Percentiles rank a stretch among this genome's conserved stretches.
These are phyloP conservation scores for Radiomyces spectabilis DNA, from an alignment of 192 early-diverging fungal species.

Conservation along the genomic window DNA sequence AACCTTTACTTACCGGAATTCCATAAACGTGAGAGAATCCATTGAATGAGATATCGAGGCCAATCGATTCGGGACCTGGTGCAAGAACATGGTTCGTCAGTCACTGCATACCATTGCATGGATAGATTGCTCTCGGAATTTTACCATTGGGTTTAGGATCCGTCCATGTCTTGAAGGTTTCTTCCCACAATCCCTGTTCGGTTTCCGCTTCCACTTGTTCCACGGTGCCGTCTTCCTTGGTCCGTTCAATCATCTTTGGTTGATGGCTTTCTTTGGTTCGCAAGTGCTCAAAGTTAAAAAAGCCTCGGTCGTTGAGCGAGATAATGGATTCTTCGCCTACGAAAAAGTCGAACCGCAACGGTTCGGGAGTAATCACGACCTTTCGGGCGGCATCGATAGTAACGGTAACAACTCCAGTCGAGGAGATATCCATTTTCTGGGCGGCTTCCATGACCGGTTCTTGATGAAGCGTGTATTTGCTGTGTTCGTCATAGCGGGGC, in stretches of 20 bases:
- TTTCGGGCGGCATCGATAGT: constrained; percentile 32
- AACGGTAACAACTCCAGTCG: constrained; percentile 25
- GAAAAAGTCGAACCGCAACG: constrained; percentile 55
- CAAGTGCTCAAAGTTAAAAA: constrained; percentile 81
- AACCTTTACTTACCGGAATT: constrained; percentile 59
- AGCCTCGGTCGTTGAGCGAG: constrained; percentile 74
- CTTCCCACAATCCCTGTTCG: constrained; percentile 67
- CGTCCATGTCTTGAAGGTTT: constrained; percentile 78
- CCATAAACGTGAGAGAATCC: constrained; percentile 88
- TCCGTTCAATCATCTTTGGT: constrained; percentile 37
- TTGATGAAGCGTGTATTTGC: constrained; percentile 46
- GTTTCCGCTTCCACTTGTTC: constrained; percentile 31
- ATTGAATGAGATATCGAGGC: constrained; percentile 86
- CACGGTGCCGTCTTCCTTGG: constrained; percentile 19
- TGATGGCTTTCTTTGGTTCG: constrained; percentile 42
- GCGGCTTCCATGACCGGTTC: constrained; percentile 13
- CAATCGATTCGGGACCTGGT: constrained; percentile 86
- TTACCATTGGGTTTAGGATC: constrained; percentile 93
- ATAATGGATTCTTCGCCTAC: constrained; percentile 50
- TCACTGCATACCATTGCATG: no score
- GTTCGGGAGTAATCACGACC: constrained; percentile 44
- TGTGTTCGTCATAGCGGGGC: constrained; percentile 64
- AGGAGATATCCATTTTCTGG: constrained; percentile 5
- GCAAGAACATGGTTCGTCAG: neutral
- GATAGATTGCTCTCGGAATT: no score